Evolutionary conservation across 768 basidiomycete species (phyloP), one percentile per base, ranked within the genome.

Genomic region (Leccinum obscurum): DNA sequence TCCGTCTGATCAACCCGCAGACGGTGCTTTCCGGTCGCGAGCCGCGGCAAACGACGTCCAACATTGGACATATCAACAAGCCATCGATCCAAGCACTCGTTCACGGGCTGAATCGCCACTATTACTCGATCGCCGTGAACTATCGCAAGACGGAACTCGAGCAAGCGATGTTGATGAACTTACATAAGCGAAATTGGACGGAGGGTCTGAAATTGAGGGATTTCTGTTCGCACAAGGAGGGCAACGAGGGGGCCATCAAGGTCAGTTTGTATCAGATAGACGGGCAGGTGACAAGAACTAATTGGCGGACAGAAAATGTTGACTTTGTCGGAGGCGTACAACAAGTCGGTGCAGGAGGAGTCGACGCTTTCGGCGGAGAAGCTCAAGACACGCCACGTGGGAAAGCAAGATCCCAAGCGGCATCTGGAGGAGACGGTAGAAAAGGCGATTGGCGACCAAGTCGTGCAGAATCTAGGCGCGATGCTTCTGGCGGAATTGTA

Each of bases 131-230:
- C 64, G 94, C 90, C 7, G 96, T 99, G 62, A 95, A 96, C 75
- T 98, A 98, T 77, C 87, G 95, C 66, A 98, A 98, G 81, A 98
- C 95, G 30, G 96, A 98, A 72, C 85, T 96, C 3, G 97, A 99
- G 76, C 97, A 99, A 73, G 85, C 90, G 17, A 99, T 99, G 97
- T 77, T 99, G 66, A 93, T 98, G 90, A 99, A 98, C 75, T 78
- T 99, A 68, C 97, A 99, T 80, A 98, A 98, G 76, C 83, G 94
- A 68, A 96, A 97, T 71, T 99, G 97, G 97, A 98, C 97, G 3
- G 95, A 98, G 74, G 97, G 96, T 1, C 78, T 99, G 65, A 93
- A 91, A 72, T 75, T 99, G 70, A 83, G 87, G 46, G 95, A 98
- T 76, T 98, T 98, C 76, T 84, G 90, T 75, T 76, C 83, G 56